Percentiles rank a stretch among this genome's conserved stretches.
These are phyloP conservation scores for Suillus subalutaceus DNA, from an alignment of 768 basidiomycete genomes.

Conservation along the genomic window DNA sequence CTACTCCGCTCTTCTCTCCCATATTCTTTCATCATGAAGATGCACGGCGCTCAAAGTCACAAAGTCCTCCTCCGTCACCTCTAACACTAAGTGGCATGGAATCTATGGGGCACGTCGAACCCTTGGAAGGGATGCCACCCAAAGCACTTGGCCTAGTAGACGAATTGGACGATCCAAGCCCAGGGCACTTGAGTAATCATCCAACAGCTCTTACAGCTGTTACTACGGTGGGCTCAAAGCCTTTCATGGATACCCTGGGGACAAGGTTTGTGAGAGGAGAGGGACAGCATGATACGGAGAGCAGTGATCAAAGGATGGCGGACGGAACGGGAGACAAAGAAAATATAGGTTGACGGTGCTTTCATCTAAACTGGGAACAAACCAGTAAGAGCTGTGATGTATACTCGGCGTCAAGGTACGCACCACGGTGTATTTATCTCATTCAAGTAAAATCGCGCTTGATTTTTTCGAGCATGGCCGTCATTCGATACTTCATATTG, in stretches of 20 bases:
- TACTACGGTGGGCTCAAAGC: slow-evolving; percentile 50
- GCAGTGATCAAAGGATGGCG: slow-evolving; percentile 42
- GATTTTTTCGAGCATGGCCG: slow-evolving; percentile 83
- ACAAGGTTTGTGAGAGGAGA: slow-evolving; percentile 63
- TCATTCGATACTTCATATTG: slow-evolving; percentile 89
- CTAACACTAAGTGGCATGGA: slow-evolving; percentile 50
- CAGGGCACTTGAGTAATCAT: slow-evolving; percentile 83
- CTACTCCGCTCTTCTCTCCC: slow-evolving; percentile 84
- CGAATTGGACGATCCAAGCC: slow-evolving; percentile 82
- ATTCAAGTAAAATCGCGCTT: slow-evolving; percentile 55
- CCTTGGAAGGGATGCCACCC: slow-evolving; percentile 36
- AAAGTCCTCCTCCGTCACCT: slow-evolving; percentile 79
- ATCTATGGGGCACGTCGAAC: slow-evolving; percentile 35
- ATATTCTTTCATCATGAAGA: slow-evolving; percentile 88
- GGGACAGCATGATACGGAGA: slow-evolving; percentile 31
- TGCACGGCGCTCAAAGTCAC: slow-evolving; percentile 77
- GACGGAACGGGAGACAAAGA: slow-evolving; percentile 52
- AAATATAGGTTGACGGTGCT: slow-evolving; percentile 48
- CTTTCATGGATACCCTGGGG: slow-evolving; percentile 60
- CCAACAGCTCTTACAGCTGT: slow-evolving; percentile 70
- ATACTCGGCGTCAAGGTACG: slow-evolving; percentile 9
- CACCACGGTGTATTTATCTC: slow-evolving; percentile 8
- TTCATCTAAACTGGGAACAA: slow-evolving; percentile 7
- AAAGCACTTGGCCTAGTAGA: slow-evolving; percentile 79
- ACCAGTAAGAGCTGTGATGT: slow-evolving; percentile 7